Conservation (phyloP, 306 rosid species). For the Pachyrhizus erosus region DNA sequence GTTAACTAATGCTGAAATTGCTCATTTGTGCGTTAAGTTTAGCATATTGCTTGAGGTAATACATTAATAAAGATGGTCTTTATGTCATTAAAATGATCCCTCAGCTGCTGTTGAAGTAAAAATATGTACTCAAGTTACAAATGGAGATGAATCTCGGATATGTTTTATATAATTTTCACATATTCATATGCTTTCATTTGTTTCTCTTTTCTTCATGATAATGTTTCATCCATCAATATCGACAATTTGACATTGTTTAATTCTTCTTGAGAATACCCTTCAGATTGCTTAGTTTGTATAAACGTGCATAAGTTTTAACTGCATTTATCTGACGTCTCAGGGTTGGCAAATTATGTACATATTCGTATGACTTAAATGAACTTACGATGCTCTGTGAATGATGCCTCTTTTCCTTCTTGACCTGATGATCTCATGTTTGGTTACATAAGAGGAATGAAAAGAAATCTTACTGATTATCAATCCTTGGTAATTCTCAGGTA, state of each 20-base stretch:
- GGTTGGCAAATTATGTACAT: background rate
- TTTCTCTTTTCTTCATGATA: conserved; percentile 11
- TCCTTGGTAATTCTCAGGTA: conserved; percentile 58
- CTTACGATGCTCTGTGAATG: conserved; percentile 10
- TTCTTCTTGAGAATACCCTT: conserved; percentile 15
- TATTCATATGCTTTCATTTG: background rate
- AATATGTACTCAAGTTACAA: background rate
- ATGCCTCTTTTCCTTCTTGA: conserved; percentile 1
- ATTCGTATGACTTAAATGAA: background rate
- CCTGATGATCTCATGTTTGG: conserved; percentile 10
- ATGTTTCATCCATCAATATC: conserved; percentile 29
- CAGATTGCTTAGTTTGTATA: background rate
- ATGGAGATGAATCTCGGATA: background rate
- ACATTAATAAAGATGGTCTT: background rate
- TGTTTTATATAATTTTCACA: background rate
- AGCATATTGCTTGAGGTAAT: background rate
- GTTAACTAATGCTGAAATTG: conserved; percentile 13
- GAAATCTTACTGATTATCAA: conserved; percentile 32
- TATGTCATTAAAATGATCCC: conserved; percentile 23
- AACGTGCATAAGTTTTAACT: background rate
- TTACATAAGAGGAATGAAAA: conserved; percentile 19
- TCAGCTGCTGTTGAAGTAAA: conserved; percentile 13
- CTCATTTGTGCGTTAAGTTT: conserved; percentile 7
- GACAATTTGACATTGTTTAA: background rate
- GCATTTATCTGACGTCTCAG: background rate